These are phyloP conservation scores for Starmerella ratchasimensis DNA, from an alignment of 805 yeast genomes.

Conservation along the genomic window DNA sequence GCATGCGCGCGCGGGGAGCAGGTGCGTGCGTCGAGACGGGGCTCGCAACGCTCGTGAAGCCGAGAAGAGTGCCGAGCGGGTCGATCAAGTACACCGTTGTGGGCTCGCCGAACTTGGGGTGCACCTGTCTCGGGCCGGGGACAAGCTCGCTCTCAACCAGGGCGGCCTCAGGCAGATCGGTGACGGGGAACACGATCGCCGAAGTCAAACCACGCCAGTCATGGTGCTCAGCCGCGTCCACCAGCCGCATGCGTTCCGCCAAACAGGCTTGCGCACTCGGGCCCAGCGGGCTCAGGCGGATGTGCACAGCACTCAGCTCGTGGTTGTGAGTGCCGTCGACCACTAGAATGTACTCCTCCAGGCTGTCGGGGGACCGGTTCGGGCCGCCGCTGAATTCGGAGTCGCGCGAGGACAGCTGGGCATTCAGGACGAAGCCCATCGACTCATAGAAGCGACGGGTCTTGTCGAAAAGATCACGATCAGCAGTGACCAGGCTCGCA, in stretches of 20 bases:
- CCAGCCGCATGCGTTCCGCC: conserved; percentile 16
- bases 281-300: conserved; percentile 21
- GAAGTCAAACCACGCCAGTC: conserved; percentile 42
- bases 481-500: conserved; percentile 36
- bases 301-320: conserved; percentile 23
- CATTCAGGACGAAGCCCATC: conserved; percentile 30
- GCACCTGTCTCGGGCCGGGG: conserved; percentile 25
- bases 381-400: conserved; percentile 16
- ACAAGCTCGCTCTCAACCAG: conserved; percentile 16
- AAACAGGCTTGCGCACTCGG: conserved; percentile 19
- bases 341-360: conserved; percentile 24
- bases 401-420: conserved; percentile 25
- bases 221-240: conserved; percentile 14
- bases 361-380: conserved; percentile 17
- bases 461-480: conserved; percentile 30
- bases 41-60: conserved; percentile 42
- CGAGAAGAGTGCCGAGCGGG: conserved; percentile 71
- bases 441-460: conserved; percentile 46
- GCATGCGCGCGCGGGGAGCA: conserved; percentile 3
- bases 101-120: conserved; percentile 64
- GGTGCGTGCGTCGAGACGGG: conserved; percentile 11
- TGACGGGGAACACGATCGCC: conserved; percentile 35
- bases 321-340: conserved; percentile 16
- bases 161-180: conserved; percentile 29
- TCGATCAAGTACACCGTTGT: conserved; percentile 64